Evolutionary conservation across 2,329 filamentous ascomycete species (phyloP).

Genomic region (Tolypocladium guangdongense): DNA sequence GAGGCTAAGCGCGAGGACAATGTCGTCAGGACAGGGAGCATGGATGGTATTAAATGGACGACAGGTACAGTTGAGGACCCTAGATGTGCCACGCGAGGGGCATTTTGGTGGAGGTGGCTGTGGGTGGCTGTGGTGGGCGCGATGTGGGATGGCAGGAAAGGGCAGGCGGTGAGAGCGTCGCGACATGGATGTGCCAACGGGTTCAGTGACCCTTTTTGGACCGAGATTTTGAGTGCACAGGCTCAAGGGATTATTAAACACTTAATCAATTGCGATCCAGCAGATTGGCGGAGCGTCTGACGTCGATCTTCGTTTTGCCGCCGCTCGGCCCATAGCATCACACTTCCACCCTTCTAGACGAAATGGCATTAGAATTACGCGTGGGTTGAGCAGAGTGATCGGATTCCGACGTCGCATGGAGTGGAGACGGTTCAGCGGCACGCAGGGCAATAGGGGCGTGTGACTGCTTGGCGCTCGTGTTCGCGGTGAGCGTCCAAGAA

Average conservation of each 20-base stretch:
- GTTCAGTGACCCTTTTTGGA: background rate
- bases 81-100: background rate
- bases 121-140: background rate
- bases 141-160: background rate
- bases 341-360: no score
- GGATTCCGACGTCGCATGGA: background rate
- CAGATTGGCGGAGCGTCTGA: background rate
- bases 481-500: background rate
- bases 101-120: background rate
- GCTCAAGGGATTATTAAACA: background rate
- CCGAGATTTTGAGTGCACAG: no score
- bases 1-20: background rate
- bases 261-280: background rate
- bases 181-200: background rate
- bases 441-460: no score
- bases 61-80: background rate
- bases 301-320: background rate
- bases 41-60: background rate
- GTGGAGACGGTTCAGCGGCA: no score
- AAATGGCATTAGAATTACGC: no score
- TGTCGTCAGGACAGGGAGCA: constrained; percentile 4
- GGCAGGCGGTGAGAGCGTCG: background rate
- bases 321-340: no score
- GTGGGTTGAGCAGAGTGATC: no score
- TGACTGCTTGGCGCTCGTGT: background rate